These are phyloP conservation scores for Stagonosporopsis chrysanthemi DNA, from an alignment of 2,329 filamentous ascomycete genomes.

Conservation along the genomic window DNA sequence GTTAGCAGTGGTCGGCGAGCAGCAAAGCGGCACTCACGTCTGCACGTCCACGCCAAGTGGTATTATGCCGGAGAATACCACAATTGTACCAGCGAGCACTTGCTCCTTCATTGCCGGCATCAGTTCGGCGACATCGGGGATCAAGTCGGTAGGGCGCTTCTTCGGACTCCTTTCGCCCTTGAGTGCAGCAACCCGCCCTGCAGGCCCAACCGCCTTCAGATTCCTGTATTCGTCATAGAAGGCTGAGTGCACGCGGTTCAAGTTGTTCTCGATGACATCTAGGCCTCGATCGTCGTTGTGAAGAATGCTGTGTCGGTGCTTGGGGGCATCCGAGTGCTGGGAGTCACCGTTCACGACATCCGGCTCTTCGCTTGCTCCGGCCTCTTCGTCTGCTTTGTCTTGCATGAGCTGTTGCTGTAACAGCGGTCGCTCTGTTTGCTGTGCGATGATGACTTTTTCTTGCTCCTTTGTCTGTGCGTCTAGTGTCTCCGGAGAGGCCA, in stretches of 20 bases:
- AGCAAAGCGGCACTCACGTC: slow-evolving; percentile 48
- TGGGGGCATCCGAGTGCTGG: slow-evolving; percentile 43
- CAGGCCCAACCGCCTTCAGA: slow-evolving; percentile 52
- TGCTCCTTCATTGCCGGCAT: slow-evolving; percentile 80
- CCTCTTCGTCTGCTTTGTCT: slow-evolving; percentile 80
- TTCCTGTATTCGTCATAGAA: slow-evolving; percentile 87
- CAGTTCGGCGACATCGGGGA: slow-evolving; percentile 87
- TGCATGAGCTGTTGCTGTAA: slow-evolving; percentile 91
- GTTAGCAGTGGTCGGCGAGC: slow-evolving; percentile 23
- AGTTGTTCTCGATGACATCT: slow-evolving; percentile 74
- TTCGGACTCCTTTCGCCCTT: slow-evolving; percentile 60
- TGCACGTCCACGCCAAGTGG: slow-evolving; percentile 81
- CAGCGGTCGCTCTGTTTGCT: slow-evolving; percentile 86
- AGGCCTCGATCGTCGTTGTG: slow-evolving; percentile 90
- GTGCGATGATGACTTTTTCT: slow-evolving; percentile 84
- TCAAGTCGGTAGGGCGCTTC: slow-evolving; percentile 60
- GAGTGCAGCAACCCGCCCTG: slow-evolving; percentile 58
- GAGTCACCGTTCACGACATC: slow-evolving; percentile 51
- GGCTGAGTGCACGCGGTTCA: slow-evolving; percentile 75
- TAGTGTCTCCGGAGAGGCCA: slow-evolving; percentile 76
- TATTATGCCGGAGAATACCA: slow-evolving; percentile 91
- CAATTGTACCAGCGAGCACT: slow-evolving; percentile 75
- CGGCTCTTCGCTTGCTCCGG: slow-evolving; percentile 54
- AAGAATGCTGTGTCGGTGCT: slow-evolving; percentile 76
- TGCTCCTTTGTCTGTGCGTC: slow-evolving; percentile 84